Evolutionary conservation across 345 rosid species (phyloP), one percentile per base, ranked within the genome.

Genomic region (Populus davidiana): DNA sequence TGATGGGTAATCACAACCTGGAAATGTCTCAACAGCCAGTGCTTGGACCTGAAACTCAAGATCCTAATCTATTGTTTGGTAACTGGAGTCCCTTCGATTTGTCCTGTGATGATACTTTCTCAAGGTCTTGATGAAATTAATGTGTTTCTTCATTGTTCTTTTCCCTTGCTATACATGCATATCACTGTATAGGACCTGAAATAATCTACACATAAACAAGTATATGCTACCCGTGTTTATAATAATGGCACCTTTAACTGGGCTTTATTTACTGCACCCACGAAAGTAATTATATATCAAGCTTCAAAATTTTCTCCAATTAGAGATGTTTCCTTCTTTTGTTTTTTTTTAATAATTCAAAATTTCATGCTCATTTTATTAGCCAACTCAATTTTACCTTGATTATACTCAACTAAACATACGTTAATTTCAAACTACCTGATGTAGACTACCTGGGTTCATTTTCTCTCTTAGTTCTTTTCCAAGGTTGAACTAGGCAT

Each of bases 21-120:
- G 74, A 70, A 41, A 52, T 75, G 44, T 63, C 79, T 18, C 80
- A 75, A 61, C 73, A 65, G 73, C 83, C 85, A 4, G 49, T 84
- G 64, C 31, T 81, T 43, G 87, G 77, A 33, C 82, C 78, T 20
- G 85, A 81, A 73, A 67, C 72, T 56, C 85, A 84, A 18, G 87
- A 84, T 67, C 84, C 82, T 25, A 78, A 79, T 77, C 73, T 81
- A 7, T 5, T 83, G 68, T 78, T 84, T 61, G 82, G 80, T 49
- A 82, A 81, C 67, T 89, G 90, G 89, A 78, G 82, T 65, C 86
- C 86, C 9, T 82, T 87, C 74, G 83, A 87, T 77, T 78, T 85
- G 72, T 75, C 90, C 33, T 65, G 69, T 36, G 77, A 82, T 77
- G 81, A 83, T 76, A 56, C 81, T 64, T 86, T 86, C 77, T 69